These are phyloP conservation scores for Podaxis sp. DNA, from an alignment of 768 basidiomycete genomes.

Conservation along the genomic window DNA sequence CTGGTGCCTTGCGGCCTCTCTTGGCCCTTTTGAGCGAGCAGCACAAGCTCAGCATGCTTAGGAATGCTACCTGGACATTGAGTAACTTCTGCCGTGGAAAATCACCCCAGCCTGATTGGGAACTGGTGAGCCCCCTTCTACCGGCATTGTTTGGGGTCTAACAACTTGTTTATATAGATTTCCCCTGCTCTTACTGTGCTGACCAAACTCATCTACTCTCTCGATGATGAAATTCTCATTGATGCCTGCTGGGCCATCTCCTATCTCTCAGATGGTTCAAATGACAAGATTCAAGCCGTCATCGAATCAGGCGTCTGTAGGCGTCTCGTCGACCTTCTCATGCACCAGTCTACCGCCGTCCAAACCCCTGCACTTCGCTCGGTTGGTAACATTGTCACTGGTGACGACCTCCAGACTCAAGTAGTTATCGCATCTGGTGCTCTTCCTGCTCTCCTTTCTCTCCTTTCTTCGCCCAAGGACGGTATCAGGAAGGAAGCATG, in stretches of 20 bases:
- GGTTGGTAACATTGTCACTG: conserved; percentile 98
- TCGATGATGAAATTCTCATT: conserved; percentile 98
- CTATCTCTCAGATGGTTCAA: conserved; percentile 97
- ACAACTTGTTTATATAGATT: conserved; percentile 57
- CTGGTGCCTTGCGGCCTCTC: conserved; percentile 91
- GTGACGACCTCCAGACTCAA: conserved; percentile 98
- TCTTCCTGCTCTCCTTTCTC: conserved; percentile 86
- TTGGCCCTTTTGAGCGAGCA: conserved; percentile 88
- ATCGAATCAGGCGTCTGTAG: conserved; percentile 98
- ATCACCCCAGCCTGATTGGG: conserved; percentile 97
- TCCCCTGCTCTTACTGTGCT: conserved; percentile 95
- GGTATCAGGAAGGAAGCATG: conserved; percentile 99
- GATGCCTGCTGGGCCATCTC: conserved; percentile 99
- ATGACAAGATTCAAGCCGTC: conserved; percentile 99
- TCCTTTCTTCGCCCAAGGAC: conserved; percentile 95
- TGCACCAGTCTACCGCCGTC: conserved; percentile 92
- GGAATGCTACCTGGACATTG: conserved; percentile 98
- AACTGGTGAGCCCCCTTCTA: conserved; percentile 57
- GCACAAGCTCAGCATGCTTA: conserved; percentile 97
- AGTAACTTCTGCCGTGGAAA: conserved; percentile 99
- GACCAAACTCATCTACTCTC: conserved; percentile 96
- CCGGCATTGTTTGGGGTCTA: conserved; percentile 2
- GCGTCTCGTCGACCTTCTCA: conserved; percentile 93
- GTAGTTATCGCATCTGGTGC: conserved; percentile 98
- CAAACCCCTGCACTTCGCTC: conserved; percentile 98